These are phyloP conservation scores for Rosa rugosa DNA, from an alignment of 306 rosid species.

Conservation along the genomic window DNA sequence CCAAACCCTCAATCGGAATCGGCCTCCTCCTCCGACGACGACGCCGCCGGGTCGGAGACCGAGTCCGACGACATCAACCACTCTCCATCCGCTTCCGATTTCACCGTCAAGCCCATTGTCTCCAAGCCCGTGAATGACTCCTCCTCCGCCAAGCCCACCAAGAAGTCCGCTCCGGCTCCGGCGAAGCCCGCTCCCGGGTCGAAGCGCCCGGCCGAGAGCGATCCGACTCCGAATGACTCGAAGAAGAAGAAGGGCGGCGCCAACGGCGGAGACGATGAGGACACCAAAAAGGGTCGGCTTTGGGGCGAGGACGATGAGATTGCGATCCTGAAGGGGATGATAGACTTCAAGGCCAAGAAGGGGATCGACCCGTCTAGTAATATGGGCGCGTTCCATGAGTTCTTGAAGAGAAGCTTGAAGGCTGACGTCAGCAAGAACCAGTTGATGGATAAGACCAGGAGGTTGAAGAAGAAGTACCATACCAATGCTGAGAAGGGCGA, in stretches of 20 bases:
- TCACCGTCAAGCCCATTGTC: conserved; percentile 48
- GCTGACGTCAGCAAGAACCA: conserved; percentile 39
- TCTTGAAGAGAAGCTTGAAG: conserved; percentile 34
- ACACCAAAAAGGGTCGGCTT: conserved; percentile 37
- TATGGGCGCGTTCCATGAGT: conserved; percentile 35
- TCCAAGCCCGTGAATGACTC: conserved; percentile 32
- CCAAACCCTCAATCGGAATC: conserved; percentile 5
- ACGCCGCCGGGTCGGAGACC: conserved; percentile 35
- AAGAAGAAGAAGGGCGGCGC: conserved; percentile 38
- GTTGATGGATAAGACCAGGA: conserved; percentile 39
- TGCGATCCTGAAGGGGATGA: conserved; percentile 44
- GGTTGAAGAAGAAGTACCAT: conserved; percentile 49
- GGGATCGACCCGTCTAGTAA: conserved; percentile 36
- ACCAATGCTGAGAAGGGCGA: conserved; percentile 23
- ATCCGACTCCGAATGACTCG: conserved; percentile 15
- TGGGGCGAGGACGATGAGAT: conserved; percentile 55
- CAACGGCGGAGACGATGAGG: conserved; percentile 34
- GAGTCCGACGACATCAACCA: conserved; percentile 38
- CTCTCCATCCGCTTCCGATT: conserved; percentile 43
- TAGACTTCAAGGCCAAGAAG: conserved; percentile 36
- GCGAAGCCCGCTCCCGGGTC: conserved; percentile 15
- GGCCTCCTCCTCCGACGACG: conserved; percentile 4
- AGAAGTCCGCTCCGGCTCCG: conserved; percentile 9
- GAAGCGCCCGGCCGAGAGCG: conserved; percentile 25
- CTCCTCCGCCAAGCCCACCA: conserved; percentile 21